Evolutionary conservation across 805 yeast species (phyloP), one percentile per base, ranked within the genome.

Genomic region (Yarrowia phangngaensis): DNA sequence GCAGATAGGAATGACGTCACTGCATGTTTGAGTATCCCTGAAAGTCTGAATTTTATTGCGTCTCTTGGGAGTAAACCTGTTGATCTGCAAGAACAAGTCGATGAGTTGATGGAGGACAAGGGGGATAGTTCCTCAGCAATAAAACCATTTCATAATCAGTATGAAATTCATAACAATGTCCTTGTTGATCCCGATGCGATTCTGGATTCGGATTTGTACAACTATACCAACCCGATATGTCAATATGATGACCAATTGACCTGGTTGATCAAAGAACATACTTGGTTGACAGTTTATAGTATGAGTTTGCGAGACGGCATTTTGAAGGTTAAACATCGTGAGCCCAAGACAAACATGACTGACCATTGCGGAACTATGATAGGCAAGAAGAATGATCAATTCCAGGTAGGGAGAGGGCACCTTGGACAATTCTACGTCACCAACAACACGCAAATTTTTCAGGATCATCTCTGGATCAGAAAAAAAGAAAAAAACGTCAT

Each of bases 201-300:
- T 7, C 32, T 38, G 22, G 45, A 38, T 24, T 26, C 19, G 32
- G 16, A 20, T 12, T 19, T 38, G 26, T 38, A 27, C 45, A 38
- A 38, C 9, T 38, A 19, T 20, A 38, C 45, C 24, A 38, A 38
- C 19, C 45, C 45, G 3, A 38, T 38, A 20, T 19, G 32, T 11
- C 45, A 38, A 8, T 9, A 26, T 5, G 26, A 17, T 13, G 45
- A 24, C 17, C 2, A 4, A 6, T 20, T 38, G n/a, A 19, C 32
- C 9, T 38, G 45, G 45, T 24, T 38, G 2, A 32, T 27, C 9
- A 38, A 38, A 19, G 45, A 38, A 27, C 24, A 6, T 8, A 11
- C 13, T 14, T 38, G 6, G 5, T 11, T 13, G 9, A 38, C 45
- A n/a, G 32, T 38, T 9, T 38, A 38, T 13, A 19, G 16, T 19